Conservation (phyloP, 345 rosid species). For the Boechera stricta region DNA sequence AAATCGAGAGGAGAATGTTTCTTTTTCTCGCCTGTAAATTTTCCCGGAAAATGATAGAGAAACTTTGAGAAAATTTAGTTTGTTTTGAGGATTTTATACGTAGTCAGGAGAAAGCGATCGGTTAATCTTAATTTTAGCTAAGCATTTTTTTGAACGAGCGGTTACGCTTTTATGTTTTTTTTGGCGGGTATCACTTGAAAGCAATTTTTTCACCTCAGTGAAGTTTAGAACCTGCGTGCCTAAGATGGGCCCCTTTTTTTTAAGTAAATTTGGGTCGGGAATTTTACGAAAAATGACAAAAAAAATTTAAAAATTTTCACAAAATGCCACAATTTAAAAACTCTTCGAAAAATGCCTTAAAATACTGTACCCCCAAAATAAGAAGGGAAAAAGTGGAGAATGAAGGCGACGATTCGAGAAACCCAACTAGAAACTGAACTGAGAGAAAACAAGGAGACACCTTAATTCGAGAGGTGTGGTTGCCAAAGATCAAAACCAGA, state of each 20-base stretch:
- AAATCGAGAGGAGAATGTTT: neutral
- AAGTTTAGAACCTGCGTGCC: neutral
- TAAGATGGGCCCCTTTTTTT: neutral
- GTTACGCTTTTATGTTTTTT: slow-evolving; percentile 13
- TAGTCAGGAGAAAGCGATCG: slow-evolving; percentile 26
- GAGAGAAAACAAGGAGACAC: no score
- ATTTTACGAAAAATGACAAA: no score
- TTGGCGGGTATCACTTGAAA: neutral
- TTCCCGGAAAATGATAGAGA: slow-evolving; percentile 28
- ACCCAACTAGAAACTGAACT: no score
- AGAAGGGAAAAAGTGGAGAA: no score
- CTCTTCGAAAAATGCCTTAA: fast-evolving
- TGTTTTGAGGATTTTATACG: slow-evolving; percentile 31
- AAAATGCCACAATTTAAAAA: no score
- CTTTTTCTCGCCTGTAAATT: neutral
- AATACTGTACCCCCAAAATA: no score
- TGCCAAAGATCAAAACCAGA: no score
- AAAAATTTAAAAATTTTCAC: no score
- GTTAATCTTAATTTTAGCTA: slow-evolving; percentile 38
- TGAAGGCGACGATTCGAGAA: no score
- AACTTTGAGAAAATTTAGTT: slow-evolving; percentile 46
- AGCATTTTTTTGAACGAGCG: slow-evolving; percentile 1
- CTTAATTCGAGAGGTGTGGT: no score
- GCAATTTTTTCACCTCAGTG: neutral
- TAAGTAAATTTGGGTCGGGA: no score